Base-by-base conservation (phyloP, 495 filamentous ascomycete genomes). In the Hypoxylon trugodes region DNA sequence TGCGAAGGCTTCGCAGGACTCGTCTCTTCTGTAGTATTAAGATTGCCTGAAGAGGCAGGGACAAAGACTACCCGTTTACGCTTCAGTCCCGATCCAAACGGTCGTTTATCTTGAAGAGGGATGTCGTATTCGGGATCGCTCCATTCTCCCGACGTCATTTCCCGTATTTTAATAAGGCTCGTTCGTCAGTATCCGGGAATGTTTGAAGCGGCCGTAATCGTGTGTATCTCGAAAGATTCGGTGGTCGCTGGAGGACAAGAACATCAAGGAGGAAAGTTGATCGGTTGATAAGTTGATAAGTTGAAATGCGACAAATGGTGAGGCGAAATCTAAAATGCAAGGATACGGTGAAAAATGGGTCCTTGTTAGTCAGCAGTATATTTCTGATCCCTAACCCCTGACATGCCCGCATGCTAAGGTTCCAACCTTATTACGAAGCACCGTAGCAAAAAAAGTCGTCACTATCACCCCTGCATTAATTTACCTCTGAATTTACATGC, bases 41-140 rank as follows among this genome's bases (percentile, higher is more conserved):
- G 76, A 6, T 80, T 67, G 36, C 74, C 71, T 28, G 75, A 74
- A 3, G 86, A 80, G 24, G 91, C 87, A 26, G 88, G 86, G 13
- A 97, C 88, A 72, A 97, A 97, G 5, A 84, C 79, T n/a, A 97
- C 87, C 25, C 84, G 81, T 76, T 90, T 90, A 9, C 88, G 85
- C 57, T 89, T 86, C 37, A 95, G 83, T 8, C 91, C 90, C 3
- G 89, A 84, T 30, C 90, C 90, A 70, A 95, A 96, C n/a, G 87
- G 81, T 10, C 88, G 87, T 66, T 89, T 87, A 64, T 89, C 82
- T 65, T 89, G 83, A 4, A 91, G 80, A 1, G 91, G 90, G 13
- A 90, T 79, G 43, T 84, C 83, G 57, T 90, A 87, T 33, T 84
- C 65, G 10, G 64, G 59, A 43, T 62, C 64, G 21, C 52, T 53